Conservation (phyloP, 1,139 yeast genomes). For the Meyerozyma smithsonii region DNA sequence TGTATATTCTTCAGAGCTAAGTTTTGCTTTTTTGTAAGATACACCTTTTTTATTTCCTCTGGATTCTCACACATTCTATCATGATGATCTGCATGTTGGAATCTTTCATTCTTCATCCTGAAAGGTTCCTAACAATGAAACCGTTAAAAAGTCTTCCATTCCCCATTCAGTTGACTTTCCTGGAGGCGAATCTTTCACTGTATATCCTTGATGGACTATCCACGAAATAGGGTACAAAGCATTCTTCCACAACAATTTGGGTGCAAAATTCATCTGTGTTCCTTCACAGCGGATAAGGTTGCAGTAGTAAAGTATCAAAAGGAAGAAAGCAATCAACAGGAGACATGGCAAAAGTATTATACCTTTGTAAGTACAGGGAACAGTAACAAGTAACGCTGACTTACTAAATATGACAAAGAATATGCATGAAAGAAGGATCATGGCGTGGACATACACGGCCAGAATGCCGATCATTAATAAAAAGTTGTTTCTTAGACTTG, state of each 20-base stretch:
- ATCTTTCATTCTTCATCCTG: not conserved
- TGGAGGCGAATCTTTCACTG: not conserved
- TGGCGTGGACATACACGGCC: not conserved
- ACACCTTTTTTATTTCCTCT: too few species aligned
- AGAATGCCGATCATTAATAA: not conserved
- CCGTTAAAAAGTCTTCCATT: not conserved
- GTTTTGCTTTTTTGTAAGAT: too few species aligned
- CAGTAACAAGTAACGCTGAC: not conserved
- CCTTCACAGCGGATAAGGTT: not conserved
- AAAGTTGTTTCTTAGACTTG: too few species aligned
- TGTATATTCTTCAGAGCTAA: too few species aligned
- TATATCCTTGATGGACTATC: not conserved
- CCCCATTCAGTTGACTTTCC: not conserved
- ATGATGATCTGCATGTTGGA: too few species aligned
- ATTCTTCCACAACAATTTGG: not conserved
- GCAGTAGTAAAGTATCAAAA: not conserved
- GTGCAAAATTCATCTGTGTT: not conserved
- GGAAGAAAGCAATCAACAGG: not conserved
- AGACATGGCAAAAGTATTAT: not conserved
- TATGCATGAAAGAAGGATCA: not conserved
- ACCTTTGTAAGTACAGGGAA: not conserved
- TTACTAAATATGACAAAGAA: not conserved
- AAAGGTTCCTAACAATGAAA: not conserved
- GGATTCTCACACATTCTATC: too few species aligned
- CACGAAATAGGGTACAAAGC: not conserved